Base-by-base conservation (phyloP, 1,284 basidiomycete genomes). In the Heterobasidion annosum region DNA sequence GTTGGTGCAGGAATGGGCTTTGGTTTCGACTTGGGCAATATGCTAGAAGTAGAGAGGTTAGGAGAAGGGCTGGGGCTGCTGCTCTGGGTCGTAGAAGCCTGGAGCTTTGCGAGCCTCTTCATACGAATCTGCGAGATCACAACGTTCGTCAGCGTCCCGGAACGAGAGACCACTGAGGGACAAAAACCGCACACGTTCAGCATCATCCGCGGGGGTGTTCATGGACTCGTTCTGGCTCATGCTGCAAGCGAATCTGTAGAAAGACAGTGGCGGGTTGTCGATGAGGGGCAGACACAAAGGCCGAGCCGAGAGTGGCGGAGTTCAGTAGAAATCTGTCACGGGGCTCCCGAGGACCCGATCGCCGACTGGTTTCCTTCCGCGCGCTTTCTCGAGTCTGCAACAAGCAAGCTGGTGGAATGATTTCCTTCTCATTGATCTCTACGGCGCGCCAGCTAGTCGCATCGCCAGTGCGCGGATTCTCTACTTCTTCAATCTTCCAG, bases 31-130 rank as follows among this genome's bases (percentile, higher is more conserved):
- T 60, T 63, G 18, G 68, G 62, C 3, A 66, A 13, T n/a, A 70
- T 51, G 67, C 68, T n/a, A 61, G 69, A 46, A 52, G 68, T 57
- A 56, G 69, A 66, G n/a, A 61, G 58, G 1, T 71, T 59, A 44
- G 70, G 58, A 5, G 73, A 63, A 8, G 70, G 53, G 8, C 66
- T 55, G 48, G 71, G 62, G 37, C 70, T 60, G 32, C 70, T 58
- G 35, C 63, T 67, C 50, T 75, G 65, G 51, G 70, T 62, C 35
- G 70, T 59, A 48, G 67, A 70, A 46, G 63, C 61, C 63, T 88
- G 85, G 32, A 93, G 75, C 65, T 87, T 88, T 47, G 88, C 91
- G 44, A 95, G 76, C 56, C 92, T 82, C 71, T 93, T 94, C 67
- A 91, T 71, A 60, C 92, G 89, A 65, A 95, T 93, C 92, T 95